A percentile compares a stretch with the other conserved stretches of the same genome.
Conservation (phyloP, 2,329 filamentous ascomycete genomes). For the Stachybotrys elegans region DNA sequence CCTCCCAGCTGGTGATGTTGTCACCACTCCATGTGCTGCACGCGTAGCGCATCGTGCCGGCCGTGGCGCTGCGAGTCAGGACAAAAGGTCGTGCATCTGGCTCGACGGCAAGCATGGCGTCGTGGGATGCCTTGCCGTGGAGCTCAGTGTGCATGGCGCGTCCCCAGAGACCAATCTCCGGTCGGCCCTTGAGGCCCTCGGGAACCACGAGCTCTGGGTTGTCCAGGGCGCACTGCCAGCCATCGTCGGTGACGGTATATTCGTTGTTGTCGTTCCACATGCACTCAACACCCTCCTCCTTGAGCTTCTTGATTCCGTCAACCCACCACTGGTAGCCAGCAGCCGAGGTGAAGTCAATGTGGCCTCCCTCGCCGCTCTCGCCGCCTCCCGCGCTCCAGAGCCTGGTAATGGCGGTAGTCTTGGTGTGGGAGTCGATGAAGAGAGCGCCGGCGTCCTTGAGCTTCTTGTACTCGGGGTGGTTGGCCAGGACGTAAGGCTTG, state of each 20-base stretch:
- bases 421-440: slow-evolving; percentile 55
- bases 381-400: slow-evolving; percentile 71
- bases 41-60: slow-evolving; percentile 65
- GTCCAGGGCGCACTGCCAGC: slow-evolving; percentile 58
- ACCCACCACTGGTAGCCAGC: slow-evolving; percentile 69
- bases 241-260: slow-evolving; percentile 61
- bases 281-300: slow-evolving; percentile 60
- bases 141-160: slow-evolving; percentile 65
- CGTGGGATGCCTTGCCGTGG: slow-evolving; percentile 65
- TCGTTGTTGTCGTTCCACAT: slow-evolving; percentile 83
- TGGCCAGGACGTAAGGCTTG: slow-evolving; percentile 66
- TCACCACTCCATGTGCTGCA: slow-evolving; percentile 72
- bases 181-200: slow-evolving; percentile 29
- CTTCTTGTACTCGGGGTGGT: slow-evolving; percentile 60
- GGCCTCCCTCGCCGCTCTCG: slow-evolving; percentile 63
- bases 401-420: slow-evolving; percentile 50
- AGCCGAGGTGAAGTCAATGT: slow-evolving; percentile 68
- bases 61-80: slow-evolving; percentile 64
- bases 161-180: slow-evolving; percentile 63
- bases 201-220: slow-evolving; percentile 28
- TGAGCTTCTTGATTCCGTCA: slow-evolving; percentile 58
- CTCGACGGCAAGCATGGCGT: slow-evolving; percentile 54
- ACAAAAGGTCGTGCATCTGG: slow-evolving; percentile 61
- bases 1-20: slow-evolving; percentile 68
- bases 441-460: slow-evolving; percentile 55